Base-by-base conservation (phyloP, 208 protist species). In the Acanthamoeba lugdunensis region DNA sequence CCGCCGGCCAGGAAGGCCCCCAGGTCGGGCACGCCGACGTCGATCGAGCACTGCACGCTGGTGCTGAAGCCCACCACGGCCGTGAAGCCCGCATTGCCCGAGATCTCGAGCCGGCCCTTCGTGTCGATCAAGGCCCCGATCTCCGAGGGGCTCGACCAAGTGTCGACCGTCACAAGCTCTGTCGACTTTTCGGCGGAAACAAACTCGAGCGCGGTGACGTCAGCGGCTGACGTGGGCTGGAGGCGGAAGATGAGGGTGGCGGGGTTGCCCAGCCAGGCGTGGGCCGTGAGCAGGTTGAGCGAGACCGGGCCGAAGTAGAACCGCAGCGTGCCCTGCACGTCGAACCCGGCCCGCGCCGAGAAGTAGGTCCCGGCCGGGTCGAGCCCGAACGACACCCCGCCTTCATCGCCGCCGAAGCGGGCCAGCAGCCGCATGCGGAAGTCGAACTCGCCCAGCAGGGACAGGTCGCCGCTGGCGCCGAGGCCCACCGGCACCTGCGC, bases 1-100 rank as follows among this genome's bases (percentile, higher is more conserved):
- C 33, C 58, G 58, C 58, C 37, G 63, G n/a, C n/a, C n/a, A 91
- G 33, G 37, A 91, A 91, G 14, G 30, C 85, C 61, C 30, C 18
- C 23, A 91, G 30, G 37, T 69, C 54, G 63, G 54, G 11, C 37
- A 91, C 41, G 45, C 23, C 11, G 21, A 91, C 63, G 21, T 30
- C 41, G 33, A 91, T 13, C 4, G 6, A 30, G 85, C 85, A 91
- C 48, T 91, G 30, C 41, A 67, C 81, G 81, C 11, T 28, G 11
- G 85, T 33, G 61, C 61, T 56, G 85, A 87, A 87, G 52, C 85
- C 63, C 61, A 69, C 85, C 61, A 75, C 41, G 37, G 58, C 58
- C 13, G 5, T 75, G 85, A 91, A 91, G n/a, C 61, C 85, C n/a
- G 48, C 82, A 25, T 65, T 65, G 23, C 58, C 58, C 58, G 58